Evolutionary conservation across 108 stramenopile genomes (phyloP), one percentile per base, ranked within the genome.

Genomic region (Nitzschia sp.): DNA sequence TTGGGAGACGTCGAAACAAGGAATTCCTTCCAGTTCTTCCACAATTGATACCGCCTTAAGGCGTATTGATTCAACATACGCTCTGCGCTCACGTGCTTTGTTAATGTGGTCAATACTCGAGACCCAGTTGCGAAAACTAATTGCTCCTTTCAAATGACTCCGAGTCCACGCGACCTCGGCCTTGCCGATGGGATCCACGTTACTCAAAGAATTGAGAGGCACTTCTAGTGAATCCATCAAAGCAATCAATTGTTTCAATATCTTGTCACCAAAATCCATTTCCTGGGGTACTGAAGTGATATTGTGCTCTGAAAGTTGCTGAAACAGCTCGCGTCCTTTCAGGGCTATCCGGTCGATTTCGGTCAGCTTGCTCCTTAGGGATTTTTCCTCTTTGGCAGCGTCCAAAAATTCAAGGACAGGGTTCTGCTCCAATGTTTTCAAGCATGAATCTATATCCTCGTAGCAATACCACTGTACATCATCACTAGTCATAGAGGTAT

Each of bases 131-230:
- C 90, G 57, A 3, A 79, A 53, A 15, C 55, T n/a, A 40, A 81
- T 69, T 11, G 87, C 90, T 56, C 83, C 69, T 2, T 78, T 70
- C 40, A 91, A 70, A 7, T 80, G 79, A 41, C 63, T 43, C 41
- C 83, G 78, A 60, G 81, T 83, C 15, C 86, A 34, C 25, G 26
- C 51, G 6, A 9, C 65, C 21, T 66, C 55, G 0, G 72, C 41
- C 19, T 58, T 63, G 10, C 86, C 83, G 5, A 91, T 62, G 1
- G 86, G 86, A 62, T 87, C 62, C 10, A 88, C 58, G 68, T 91
- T 85, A 37, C 48, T 46, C 51, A 84, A 60, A 14, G 50, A 14
- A 19, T 61, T 67, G 20, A 67, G 57, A 17, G 42, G 63, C 10
- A 37, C 41, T 19, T 46, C 25, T 39, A 71, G 24, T 43, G 2